phyloP scores from a whole-genome alignment of 768 basidiomycete genomes.

The Tubosaeta sp. region DNA sequence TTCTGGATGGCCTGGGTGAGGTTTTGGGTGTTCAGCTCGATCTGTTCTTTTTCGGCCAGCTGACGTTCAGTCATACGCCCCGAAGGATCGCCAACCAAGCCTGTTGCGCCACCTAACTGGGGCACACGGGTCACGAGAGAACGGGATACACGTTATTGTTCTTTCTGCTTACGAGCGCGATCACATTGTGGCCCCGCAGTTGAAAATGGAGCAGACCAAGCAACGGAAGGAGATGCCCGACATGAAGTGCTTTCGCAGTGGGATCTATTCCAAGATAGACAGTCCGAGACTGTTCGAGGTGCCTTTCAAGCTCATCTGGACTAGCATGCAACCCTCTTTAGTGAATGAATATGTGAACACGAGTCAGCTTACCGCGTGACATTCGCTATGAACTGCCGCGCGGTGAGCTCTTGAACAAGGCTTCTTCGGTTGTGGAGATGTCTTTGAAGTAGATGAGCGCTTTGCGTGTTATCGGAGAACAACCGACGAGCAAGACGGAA shows the following conservation, averaged over 20 bases:
- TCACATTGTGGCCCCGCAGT: slow-evolving; percentile 72
- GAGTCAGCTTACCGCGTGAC: slow-evolving; percentile 31
- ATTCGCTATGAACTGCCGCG: slow-evolving; percentile 33
- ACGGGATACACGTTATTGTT: not conserved
- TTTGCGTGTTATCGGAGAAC: not conserved
- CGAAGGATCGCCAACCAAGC: slow-evolving; percentile 95
- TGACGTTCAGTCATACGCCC: slow-evolving; percentile 81
- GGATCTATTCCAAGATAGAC: slow-evolving; percentile 93
- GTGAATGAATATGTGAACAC: not conserved
- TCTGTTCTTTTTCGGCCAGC: slow-evolving; percentile 52
- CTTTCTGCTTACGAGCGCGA: slow-evolving; percentile 68
- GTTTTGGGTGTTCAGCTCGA: slow-evolving; percentile 59
- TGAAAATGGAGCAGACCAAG: slow-evolving; percentile 87
- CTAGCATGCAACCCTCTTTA: slow-evolving; percentile 25
- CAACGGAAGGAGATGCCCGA: slow-evolving; percentile 89
- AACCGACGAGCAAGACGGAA: slow-evolving; percentile 18
- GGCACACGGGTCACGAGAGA: not conserved
- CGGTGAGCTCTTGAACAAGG: slow-evolving; percentile 32
- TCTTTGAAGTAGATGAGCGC: not conserved
- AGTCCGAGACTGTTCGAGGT: slow-evolving; percentile 39
- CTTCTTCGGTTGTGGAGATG: slow-evolving; percentile 18
- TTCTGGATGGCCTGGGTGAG: slow-evolving; percentile 61
- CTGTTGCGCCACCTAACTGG: slow-evolving; percentile 95
- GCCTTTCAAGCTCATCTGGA: slow-evolving; percentile 38
- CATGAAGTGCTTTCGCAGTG: slow-evolving; percentile 84